Percentiles rank a stretch among this genome's conserved stretches.
Evolutionary conservation across 257 asterid genomes (phyloP).

Genomic region (Forsythia suspensa): DNA sequence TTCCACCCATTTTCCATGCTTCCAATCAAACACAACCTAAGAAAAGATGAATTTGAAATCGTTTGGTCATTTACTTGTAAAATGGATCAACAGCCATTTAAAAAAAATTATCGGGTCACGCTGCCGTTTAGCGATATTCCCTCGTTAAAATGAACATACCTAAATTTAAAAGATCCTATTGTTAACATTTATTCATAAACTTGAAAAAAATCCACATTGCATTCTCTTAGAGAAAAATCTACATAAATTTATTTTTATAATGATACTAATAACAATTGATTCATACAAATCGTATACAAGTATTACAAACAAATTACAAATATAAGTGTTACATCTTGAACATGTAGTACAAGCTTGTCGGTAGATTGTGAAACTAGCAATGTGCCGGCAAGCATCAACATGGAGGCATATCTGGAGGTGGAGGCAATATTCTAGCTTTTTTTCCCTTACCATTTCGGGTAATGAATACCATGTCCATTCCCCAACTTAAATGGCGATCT

Average conservation of each 20-base stretch:
- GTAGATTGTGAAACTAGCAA: neutral
- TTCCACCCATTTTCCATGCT: no score
- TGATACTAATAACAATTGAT: no score
- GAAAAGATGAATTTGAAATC: no score
- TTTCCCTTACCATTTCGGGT: slow-evolving; percentile 35
- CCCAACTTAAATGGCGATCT: slow-evolving; percentile 53
- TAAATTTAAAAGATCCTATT: no score
- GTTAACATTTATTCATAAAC: neutral
- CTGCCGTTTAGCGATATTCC: no score
- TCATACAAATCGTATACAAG: neutral
- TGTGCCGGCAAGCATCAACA: slow-evolving; percentile 19
- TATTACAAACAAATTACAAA: neutral
- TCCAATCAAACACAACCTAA: no score
- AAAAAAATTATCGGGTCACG: no score
- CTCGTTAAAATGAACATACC: no score
- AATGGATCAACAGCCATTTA: no score
- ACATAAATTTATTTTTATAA: neutral
- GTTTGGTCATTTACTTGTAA: no score
- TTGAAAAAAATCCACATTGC: neutral
- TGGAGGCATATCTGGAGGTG: slow-evolving; percentile 43
- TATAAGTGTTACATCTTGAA: neutral
- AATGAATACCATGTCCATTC: slow-evolving; percentile 57
- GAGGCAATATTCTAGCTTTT: slow-evolving; percentile 39
- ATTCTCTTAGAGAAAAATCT: neutral
- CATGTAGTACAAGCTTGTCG: neutral